These are phyloP conservation scores for Asterella californica DNA, from an alignment of 225 moss, liverwort and hornwort species.

Conservation along the genomic window DNA sequence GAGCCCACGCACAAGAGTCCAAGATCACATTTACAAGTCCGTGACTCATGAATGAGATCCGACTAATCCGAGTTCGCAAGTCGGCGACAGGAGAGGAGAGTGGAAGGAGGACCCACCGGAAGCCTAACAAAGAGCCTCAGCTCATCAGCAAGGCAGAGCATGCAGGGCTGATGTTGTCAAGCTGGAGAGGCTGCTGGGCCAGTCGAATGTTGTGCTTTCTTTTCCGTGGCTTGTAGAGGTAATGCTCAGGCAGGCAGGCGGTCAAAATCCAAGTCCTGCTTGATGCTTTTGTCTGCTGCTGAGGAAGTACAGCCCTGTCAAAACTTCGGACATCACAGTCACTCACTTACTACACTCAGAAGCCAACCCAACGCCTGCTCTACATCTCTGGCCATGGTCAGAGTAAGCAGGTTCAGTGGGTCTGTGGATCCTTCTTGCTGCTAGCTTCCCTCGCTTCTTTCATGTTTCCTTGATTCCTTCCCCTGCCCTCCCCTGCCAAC, in stretches of 20 bases:
- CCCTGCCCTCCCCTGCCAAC: neutral
- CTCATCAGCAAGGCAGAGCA: neutral
- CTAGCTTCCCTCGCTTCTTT: neutral
- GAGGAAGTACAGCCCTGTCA: conserved; percentile 5
- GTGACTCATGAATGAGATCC: conserved; percentile 3
- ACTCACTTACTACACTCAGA: neutral
- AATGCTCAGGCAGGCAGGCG: neutral
- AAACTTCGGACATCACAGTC: conserved; percentile 1
- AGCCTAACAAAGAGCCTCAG: neutral
- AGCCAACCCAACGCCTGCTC: neutral
- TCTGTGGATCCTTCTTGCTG: neutral
- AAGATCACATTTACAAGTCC: conserved; percentile 5
- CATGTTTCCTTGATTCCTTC: neutral
- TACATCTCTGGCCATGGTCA: neutral
- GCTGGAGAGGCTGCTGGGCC: neutral
- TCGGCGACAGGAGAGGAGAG: neutral
- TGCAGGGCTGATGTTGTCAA: neutral
- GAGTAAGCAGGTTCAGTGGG: neutral
- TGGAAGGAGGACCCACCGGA: neutral
- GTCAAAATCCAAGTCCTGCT: conserved; percentile 1
- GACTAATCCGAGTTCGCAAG: neutral
- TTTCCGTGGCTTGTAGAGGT: neutral
- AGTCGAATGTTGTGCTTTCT: neutral
- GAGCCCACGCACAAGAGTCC: neutral
- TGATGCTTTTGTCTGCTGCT: conserved; percentile 9